phyloP scores from a whole-genome alignment of 2,329 filamentous ascomycete genomes.

The Tothia fuscella region DNA sequence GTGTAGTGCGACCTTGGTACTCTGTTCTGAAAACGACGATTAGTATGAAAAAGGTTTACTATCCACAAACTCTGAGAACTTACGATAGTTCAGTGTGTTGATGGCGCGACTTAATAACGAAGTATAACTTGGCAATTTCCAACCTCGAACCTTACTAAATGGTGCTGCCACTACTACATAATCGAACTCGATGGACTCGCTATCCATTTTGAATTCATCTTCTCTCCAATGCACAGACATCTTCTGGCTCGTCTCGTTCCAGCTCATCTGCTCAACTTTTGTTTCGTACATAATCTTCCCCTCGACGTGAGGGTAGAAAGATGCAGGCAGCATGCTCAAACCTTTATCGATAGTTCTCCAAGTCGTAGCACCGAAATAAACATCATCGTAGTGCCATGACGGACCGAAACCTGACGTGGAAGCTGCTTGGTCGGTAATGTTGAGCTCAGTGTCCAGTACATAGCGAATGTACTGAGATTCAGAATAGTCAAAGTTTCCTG shows the following conservation, averaged over 20 bases:
- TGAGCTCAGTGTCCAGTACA: conserved; percentile 40
- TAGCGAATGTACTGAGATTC: conserved; percentile 52
- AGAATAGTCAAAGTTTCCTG: conserved; percentile 51
- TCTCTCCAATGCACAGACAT: conserved; percentile 48
- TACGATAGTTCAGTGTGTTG: conserved; percentile 36
- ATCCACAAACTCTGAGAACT: too few relatives aligned
- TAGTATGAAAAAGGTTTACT: too few relatives aligned
- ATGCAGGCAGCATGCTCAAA: conserved; percentile 45
- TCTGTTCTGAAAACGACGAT: too few relatives aligned
- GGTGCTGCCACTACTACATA: conserved; percentile 55
- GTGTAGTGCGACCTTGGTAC: conserved; percentile 51
- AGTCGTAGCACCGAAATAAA: conserved; percentile 47
- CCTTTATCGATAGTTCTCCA: conserved; percentile 56
- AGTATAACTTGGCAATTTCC: conserved; percentile 45
- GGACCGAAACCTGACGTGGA: conserved; percentile 35
- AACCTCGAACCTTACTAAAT: conserved; percentile 51
- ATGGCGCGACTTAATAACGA: conserved; percentile 39
- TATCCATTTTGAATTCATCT: conserved; percentile 28
- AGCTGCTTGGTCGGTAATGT: conserved; percentile 43
- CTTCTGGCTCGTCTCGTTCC: conserved; percentile 37
- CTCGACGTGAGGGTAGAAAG: conserved; percentile 51
- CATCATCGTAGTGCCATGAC: conserved; percentile 39
- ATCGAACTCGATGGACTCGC: conserved; percentile 43
- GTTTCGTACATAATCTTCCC: conserved; percentile 44
- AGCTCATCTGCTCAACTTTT: conserved; percentile 45